Evolutionary conservation across 169 alveolate genomes (phyloP), one percentile per base, ranked within the genome.

Genomic region (Plasmodium vivax): DNA sequence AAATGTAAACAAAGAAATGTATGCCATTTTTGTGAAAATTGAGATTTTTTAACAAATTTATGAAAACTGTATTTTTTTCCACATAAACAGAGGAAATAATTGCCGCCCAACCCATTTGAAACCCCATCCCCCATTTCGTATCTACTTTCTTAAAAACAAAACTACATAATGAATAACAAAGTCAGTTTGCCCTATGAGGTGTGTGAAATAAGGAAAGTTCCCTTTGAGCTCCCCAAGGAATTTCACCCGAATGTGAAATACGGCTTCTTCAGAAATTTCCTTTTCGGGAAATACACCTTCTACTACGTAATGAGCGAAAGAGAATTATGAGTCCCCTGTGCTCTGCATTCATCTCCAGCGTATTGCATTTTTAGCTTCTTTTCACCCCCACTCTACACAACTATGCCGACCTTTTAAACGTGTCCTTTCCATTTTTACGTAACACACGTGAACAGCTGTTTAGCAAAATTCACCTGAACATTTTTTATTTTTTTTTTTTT

Each of bases 201-300:
- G 23, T 82, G 72, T 58, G 95, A 92, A 72, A 38, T 92, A 54
- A 92, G 38, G 72, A 71, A 72, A 36, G 62, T 47, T 9, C 16
- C 51, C 56, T 92, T 92, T 81, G 83, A 92, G 71, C 56, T 92
- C 34, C 95, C 95, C 10, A 92, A 92, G 62, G 95, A 92, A 19
- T 92, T 27, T 72, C 92, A 82, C 27, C 92, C 95, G 75, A 92
- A 92, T 92, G 95, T 92, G 27, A 92, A 92, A 82, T 92, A 92
- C 41, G 95, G 95, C 10, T 92, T 92, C 83, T 38, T 92, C 45
- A 75, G 95, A 47, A 92, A 92, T 80, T 75, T 79, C 73, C 47
- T 92, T 38, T 82, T 92, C 43, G 95, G 95, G 47, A 30, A 82
- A 34, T 62, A 92, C 9, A 71, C 95, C 36, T 56, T 72, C 47